Base-by-base conservation (phyloP, 257 asterid species). In the Capsicum pubescens region DNA sequence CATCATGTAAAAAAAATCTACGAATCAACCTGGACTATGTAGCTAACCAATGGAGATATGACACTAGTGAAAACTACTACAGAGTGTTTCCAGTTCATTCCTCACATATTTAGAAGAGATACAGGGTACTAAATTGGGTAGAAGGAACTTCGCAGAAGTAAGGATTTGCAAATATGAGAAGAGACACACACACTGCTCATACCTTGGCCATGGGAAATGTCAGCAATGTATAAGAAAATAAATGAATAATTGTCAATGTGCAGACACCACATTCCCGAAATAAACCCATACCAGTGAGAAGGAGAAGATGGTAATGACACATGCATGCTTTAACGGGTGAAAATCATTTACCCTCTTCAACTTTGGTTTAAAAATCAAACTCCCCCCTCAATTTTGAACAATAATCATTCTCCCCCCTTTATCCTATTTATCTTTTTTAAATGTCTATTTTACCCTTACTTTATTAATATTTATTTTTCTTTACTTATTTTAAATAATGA, bases 1-100 rank as follows among this genome's bases (percentile, higher is more conserved):
- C 46, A 64, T 1, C 46, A 64, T 3, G 70, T 42, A 46, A 69
- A 71, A 48, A 60, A 26, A 81, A 84, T 13, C 54, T 35, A 60
- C 63, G 21, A 67, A 70, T 50, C 81, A 76, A 54, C 63, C 81
- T 52, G n/a, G 48, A 76, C 61, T 19, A 16, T 50, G 63, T 76
- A 76, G 63, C 81, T 76, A 52, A 76, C 46, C 63, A 76, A 76
- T 48, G 81, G 63, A 74, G 61, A 50, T 35, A 14, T 1, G 39
- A 50, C 61, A 50, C 14, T 50, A 50, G 57, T 19, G 61, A 21
- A 21, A 50, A 19, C 19, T 74, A 74, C 81, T 76, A 76, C 7
- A 52, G 3, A 52, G 42, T 52, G 81, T 52, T 54, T 26, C 52
- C 63, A 52, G 63, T 7, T 76, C 46, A 13, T 35, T 67, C 17